A percentile compares a stretch with the other conserved stretches of the same genome.
phyloP scores from a whole-genome alignment of 169 alveolate species.

The Cryptosporidium muris region DNA sequence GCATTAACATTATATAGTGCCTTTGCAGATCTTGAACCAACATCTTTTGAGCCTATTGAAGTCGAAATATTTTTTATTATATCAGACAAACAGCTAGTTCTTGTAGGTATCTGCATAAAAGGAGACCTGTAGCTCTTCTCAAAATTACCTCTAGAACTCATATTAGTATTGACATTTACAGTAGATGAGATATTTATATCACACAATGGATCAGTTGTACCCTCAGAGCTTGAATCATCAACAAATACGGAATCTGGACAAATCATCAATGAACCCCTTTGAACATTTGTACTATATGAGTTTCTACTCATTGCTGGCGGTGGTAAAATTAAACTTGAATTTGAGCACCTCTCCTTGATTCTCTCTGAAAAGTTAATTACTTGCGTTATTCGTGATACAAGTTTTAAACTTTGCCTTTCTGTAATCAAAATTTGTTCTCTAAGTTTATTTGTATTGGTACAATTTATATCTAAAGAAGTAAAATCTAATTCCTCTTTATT shows the following conservation, averaged over 20 bases:
- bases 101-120: conserved; percentile 3
- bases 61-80: conserved; percentile 42
- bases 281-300: neutral
- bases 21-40: neutral
- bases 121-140: neutral
- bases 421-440: neutral
- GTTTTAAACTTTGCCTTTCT: conserved; percentile 40
- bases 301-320: conserved; percentile 14
- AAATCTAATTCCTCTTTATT: conserved; percentile 7
- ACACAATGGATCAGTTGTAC: neutral
- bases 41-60: neutral
- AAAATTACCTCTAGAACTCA: neutral
- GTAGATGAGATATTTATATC: neutral
- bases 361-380: conserved; percentile 39
- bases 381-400: conserved; percentile 59
- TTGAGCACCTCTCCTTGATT: neutral
- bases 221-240: neutral
- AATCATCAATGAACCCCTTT: neutral
- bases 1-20: neutral
- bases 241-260: neutral
- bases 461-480: neutral
- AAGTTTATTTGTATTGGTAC: neutral
- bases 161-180: neutral
- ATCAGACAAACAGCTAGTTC: conserved; percentile 11
- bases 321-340: neutral